Evolutionary conservation across 192 early-diverging fungal genomes (phyloP), one percentile per base, ranked within the genome.

Genomic region (Irineochytrium annulatum): DNA sequence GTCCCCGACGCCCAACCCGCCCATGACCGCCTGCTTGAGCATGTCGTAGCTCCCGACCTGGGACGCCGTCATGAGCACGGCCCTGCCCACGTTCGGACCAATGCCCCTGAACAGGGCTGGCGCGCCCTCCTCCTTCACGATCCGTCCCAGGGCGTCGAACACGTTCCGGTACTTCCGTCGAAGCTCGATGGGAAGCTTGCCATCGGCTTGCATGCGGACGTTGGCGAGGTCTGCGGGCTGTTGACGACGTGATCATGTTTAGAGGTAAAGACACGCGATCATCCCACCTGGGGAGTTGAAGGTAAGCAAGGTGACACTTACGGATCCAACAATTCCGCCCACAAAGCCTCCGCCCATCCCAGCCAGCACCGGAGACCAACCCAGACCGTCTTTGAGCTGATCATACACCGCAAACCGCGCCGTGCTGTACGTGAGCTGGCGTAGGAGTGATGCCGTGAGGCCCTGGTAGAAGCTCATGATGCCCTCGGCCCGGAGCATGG

Each of bases 321-420:
- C 46, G 5, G 46, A 49, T 29, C 70, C 68, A 31, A 60, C 68
- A 3, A 68, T 29, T 0, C 68, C 68, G 2, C 68, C 68, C 2
- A 34, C 35, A 2, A 48, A 65, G 0, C 53, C 68, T 14, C 55
- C 62, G 0, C 41, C 31, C 13, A 67, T 60, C n/a, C 65, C 22
- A 29, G 34, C 65, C 11, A 55, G 28, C 8, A 65, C 39, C 28
- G 62, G 49, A 22, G 59, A 59, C 27, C 39, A 34, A 11, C 22
- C 39, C 29, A 48, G 55, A 3, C 28, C 28, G 13, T 13, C 56
- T 31, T 30, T 63, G 14, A 63, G 58, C 27, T 20, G 33, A 31
- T 75, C 62, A 55, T 68, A 77, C n/a, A 77, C 63, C 29, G 59
- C 72, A 32, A 77, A 71, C 22, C 75, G 33, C 4, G 75, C 73